Evolutionary conservation across 2,329 filamentous ascomycete genomes (phyloP), one percentile per base, ranked within the genome.

Genomic region (Pseudogymnoascus sp.): DNA sequence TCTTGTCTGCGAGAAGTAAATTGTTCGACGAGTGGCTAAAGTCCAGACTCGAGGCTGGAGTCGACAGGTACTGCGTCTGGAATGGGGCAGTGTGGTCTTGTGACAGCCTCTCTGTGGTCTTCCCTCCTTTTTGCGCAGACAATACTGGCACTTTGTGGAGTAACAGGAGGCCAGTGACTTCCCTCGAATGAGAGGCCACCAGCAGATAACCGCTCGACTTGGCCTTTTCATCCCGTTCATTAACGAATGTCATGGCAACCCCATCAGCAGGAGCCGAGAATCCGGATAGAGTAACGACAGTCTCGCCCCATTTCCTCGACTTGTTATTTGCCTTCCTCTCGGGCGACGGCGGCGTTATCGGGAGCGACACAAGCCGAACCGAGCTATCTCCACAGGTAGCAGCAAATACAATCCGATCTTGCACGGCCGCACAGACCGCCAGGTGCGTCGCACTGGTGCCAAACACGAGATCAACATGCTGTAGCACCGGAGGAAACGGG

Each of bases 291-390:
- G 80, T 71, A 1, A 81, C 77, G 23, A 88, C 73, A 0, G 79
- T 80, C 73, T 88, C 85, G 5, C 84, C 84, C 84, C 85, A 88
- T n/a, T 79, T 79, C 62, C 77, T 78, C 23, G 87, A 75, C 65
- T 86, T 82, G 21, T 23, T 76, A 10, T 84, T 77, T 2, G 77
- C 76, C 70, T 86, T 87, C 72, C 82, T 85, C 69, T 80, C 77
- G 10, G 82, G 80, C 2, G 84, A 87, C 0, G 85, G 85, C 0
- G 85, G 85, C 1, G 82, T 85, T 31, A 87, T 76, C 0, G 85
- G 85, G 3, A 87, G 69, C 1, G 83, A 84, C 29, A 87, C 75
- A 11, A 87, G 73, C 66, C 81, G 85, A 45, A 83, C 76, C 47
- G 83, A 80, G 61, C 80, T 80, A 21, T 81, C 84, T 4, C 81